Evolutionary conservation across 75 land plant genomes (phyloP).

Genomic region (Pinus taeda): DNA sequence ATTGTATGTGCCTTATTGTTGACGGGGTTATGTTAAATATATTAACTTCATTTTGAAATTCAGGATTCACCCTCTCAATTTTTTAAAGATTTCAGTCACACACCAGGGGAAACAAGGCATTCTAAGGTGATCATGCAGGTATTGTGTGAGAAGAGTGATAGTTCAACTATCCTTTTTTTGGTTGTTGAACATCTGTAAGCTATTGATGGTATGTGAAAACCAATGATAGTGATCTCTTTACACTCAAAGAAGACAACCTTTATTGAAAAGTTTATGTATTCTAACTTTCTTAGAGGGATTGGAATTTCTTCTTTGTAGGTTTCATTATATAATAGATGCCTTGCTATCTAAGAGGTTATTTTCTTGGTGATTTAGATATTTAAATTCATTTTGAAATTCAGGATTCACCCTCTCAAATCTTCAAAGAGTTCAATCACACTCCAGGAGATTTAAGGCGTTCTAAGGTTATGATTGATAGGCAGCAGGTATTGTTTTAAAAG

Average conservation of each 20-base stretch:
- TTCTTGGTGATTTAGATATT: neutral
- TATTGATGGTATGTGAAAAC: too few relatives aligned
- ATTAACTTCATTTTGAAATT: neutral
- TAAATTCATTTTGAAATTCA: neutral
- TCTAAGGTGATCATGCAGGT: conserved; percentile 13
- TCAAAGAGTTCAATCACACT: conserved; percentile 28
- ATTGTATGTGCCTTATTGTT: neutral
- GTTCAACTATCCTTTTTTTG: too few relatives aligned
- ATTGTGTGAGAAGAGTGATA: too few relatives aligned
- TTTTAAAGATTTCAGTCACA: conserved; percentile 30
- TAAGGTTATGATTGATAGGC: conserved; percentile 56
- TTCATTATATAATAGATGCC: neutral
- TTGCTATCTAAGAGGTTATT: neutral
- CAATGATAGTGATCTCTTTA: too few relatives aligned
- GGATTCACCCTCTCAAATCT: conserved; percentile 36
- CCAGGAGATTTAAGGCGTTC: conserved; percentile 58
- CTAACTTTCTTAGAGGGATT: conserved; percentile 1
- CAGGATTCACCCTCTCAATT: conserved; percentile 35
- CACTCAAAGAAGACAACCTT: neutral
- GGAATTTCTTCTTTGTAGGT: neutral
- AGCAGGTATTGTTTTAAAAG: conserved; percentile 47
- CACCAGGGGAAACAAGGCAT: conserved; percentile 53
- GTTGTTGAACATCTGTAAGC: too few relatives aligned
- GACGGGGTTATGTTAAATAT: neutral
- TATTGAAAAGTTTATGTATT: conserved; percentile 40